A percentile compares a stretch with the other conserved stretches of the same genome.
Evolutionary conservation across 2,329 filamentous ascomycete species (phyloP).

Genomic region (Bipolaris oryzae): DNA sequence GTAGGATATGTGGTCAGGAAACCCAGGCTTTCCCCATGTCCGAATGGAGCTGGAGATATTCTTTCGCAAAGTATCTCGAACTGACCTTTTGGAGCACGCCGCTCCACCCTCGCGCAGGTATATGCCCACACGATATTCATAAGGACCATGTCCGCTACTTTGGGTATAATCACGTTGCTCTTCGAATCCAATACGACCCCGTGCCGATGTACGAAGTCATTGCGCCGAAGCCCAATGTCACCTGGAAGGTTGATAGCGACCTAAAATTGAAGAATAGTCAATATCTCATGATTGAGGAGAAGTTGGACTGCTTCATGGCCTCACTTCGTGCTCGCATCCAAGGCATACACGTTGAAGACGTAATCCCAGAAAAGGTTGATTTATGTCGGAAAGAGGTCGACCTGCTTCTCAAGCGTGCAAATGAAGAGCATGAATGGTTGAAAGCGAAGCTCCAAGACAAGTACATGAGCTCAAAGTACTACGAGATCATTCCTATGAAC

Average conservation of each 20-base stretch:
- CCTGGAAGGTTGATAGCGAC: constrained; percentile 98
- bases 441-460: constrained; percentile 81
- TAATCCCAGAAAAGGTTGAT: constrained; percentile 84
- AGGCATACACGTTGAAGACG: constrained; percentile 88
- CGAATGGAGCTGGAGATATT: constrained; percentile 94
- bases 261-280: constrained; percentile 91
- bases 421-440: constrained; percentile 79
- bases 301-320: constrained; percentile 83
- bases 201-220: constrained; percentile 94
- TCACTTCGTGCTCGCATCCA: constrained; percentile 84
- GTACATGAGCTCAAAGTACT: constrained; percentile 93
- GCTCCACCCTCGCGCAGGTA: constrained; percentile 72
- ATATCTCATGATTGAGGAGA: constrained; percentile 78
- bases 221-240: constrained; percentile 85
- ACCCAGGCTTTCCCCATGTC: constrained; percentile 92
- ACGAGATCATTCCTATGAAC: constrained; percentile 94
- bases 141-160: constrained; percentile 93
- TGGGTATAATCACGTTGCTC: constrained; percentile 80
- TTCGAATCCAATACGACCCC: constrained; percentile 89
- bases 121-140: constrained; percentile 91
- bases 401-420: constrained; percentile 73
- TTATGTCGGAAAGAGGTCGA: constrained; percentile 84
- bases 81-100: constrained; percentile 93
- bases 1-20: constrained; percentile 88
- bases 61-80: constrained; percentile 97